Conservation (phyloP, 495 filamentous ascomycete species). For the Neurospora discreta region DNA sequence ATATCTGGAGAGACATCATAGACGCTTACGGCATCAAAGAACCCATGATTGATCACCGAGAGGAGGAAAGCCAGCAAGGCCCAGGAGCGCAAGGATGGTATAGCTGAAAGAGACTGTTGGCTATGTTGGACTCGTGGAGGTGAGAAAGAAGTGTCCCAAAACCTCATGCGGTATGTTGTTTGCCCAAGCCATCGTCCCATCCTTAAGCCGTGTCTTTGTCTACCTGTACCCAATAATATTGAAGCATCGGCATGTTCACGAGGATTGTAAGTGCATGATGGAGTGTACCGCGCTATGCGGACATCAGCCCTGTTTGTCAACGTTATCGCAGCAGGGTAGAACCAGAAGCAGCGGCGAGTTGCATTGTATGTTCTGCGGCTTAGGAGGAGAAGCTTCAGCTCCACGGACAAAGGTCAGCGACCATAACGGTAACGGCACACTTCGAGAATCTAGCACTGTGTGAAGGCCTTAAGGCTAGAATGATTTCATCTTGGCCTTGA, state of each 20-base stretch:
- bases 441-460: background rate
- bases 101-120: constrained; percentile 27
- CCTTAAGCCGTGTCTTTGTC: background rate
- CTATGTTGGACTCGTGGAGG: background rate
- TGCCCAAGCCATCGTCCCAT: background rate
- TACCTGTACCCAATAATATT: background rate
- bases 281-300: background rate
- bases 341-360: background rate
- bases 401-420: background rate
- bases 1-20: constrained; percentile 67
- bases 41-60: constrained; percentile 75
- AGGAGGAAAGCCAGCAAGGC: constrained; percentile 42
- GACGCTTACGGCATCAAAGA: constrained; percentile 61
- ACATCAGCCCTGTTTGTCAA: background rate
- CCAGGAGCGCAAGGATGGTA: constrained; percentile 68
- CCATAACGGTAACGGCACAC: background rate
- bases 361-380: background rate
- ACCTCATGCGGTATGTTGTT: background rate
- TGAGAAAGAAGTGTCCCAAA: background rate
- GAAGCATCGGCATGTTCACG: background rate
- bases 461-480: background rate
- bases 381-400: background rate
- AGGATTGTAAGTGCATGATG: background rate
- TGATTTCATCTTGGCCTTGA: background rate
- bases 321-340: background rate